Evolutionary conservation across 768 basidiomycete genomes (phyloP).

Genomic region (Daedalea quercina): DNA sequence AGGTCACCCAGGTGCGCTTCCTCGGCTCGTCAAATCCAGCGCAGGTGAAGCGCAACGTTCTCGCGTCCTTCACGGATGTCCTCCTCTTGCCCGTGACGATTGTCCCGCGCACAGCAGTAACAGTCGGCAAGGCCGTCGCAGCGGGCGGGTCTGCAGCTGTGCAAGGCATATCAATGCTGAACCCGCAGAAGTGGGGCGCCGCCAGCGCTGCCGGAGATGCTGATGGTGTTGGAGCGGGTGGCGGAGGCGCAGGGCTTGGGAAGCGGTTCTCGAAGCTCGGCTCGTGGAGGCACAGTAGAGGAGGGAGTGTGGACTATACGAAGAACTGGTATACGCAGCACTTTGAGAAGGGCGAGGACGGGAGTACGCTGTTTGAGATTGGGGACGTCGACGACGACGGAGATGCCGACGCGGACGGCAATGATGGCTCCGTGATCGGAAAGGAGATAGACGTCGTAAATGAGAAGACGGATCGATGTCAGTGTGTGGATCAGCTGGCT

Average conservation of each 20-base stretch:
- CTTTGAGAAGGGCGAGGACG: constrained; percentile 32
- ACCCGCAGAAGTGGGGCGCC: constrained; percentile 83
- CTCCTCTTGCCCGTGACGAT: constrained; percentile 93
- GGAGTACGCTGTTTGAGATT: constrained; percentile 41
- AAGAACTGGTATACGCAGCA: constrained; percentile 20
- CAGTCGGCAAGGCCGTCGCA: constrained; percentile 59
- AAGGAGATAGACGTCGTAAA: background rate
- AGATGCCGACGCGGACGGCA: constrained; percentile 16
- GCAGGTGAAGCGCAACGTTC: constrained; percentile 84
- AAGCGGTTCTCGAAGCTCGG: constrained; percentile 1
- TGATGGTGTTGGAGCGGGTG: constrained; percentile 11
- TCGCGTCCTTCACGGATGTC: constrained; percentile 86
- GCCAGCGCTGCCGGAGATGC: constrained; percentile 21
- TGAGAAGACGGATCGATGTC: constrained; percentile 9
- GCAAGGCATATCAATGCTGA: constrained; percentile 83
- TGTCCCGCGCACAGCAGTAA: constrained; percentile 67
- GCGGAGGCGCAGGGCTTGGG: constrained; percentile 11
- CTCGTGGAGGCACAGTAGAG: background rate
- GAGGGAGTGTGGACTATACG: background rate
- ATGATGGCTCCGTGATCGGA: background rate
- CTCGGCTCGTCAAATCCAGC: constrained; percentile 84
- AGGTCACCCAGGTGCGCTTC: constrained; percentile 47
- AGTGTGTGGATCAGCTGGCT: background rate
- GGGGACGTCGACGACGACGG: constrained; percentile 34
- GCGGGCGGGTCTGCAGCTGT: constrained; percentile 74